phyloP scores from a whole-genome alignment of 805 yeast species.

The Suhomyces vadensis region DNA sequence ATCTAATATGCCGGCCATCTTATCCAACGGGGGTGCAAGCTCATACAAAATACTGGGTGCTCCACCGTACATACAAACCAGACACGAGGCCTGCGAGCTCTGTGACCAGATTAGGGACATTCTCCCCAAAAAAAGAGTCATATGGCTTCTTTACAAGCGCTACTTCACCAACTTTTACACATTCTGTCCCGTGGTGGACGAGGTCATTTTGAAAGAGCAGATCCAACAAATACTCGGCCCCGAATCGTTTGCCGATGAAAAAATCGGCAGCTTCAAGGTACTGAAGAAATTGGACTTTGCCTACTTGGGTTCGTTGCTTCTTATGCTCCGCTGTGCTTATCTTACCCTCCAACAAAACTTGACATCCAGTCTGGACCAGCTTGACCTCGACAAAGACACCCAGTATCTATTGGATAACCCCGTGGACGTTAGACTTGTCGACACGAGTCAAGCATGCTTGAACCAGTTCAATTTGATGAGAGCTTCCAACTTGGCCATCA shows the following conservation, averaged over 20 bases:
- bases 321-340: constrained; percentile 23
- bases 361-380: not conserved
- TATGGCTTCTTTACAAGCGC: constrained; percentile 28
- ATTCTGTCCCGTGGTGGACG: constrained; percentile 31
- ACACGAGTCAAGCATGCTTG: constrained; percentile 21
- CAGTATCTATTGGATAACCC: constrained; percentile 21
- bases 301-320: constrained; percentile 20
- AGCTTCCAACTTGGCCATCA: constrained; percentile 17
- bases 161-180: constrained; percentile 29
- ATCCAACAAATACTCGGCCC: constrained; percentile 22
- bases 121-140: constrained; percentile 25
- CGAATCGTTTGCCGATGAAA: constrained; percentile 12
- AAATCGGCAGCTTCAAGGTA: constrained; percentile 14
- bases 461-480: constrained; percentile 23
- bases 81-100: constrained; percentile 21
- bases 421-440: constrained; percentile 19
- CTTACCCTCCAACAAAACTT: constrained; percentile 23
- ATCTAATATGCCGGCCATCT: not conserved
- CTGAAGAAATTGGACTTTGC: constrained; percentile 19
- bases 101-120: constrained; percentile 18
- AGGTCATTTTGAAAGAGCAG: constrained; percentile 21
- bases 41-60: not conserved
- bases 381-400: constrained; percentile 15
- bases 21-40: not conserved
- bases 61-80: not conserved